Conservation (phyloP, 805 yeast genomes). For the Ogataea chonburiensis region DNA sequence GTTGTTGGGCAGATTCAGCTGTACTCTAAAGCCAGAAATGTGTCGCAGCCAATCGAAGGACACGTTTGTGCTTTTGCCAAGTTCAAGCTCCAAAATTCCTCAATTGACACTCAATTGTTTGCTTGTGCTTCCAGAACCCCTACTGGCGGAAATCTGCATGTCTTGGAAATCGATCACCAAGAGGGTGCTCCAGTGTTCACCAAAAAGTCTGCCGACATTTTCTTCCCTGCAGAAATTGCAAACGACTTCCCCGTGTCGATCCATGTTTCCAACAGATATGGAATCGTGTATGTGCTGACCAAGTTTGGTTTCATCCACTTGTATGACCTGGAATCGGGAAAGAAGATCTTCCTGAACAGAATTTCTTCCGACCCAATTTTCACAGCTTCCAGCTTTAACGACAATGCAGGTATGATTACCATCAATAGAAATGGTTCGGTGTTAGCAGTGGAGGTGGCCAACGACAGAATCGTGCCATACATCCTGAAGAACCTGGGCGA, state of each 20-base stretch:
- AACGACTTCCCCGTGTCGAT: constrained; percentile 96
- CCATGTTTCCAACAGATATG: constrained; percentile 81
- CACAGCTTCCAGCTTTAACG: constrained; percentile 74
- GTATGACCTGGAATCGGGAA: constrained; percentile 90
- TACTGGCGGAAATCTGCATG: constrained; percentile 81
- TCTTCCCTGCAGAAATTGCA: constrained; percentile 94
- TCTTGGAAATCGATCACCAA: constrained; percentile 94
- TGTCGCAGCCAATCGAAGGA: constrained; percentile 96
- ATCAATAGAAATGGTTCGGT: constrained; percentile 96
- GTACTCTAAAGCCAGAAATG: constrained; percentile 81
- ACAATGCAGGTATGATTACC: constrained; percentile 81
- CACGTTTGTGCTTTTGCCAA: constrained; percentile 91
- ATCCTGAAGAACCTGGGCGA: constrained; percentile 83
- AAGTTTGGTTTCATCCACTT: constrained; percentile 96
- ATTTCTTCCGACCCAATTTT: constrained; percentile 95
- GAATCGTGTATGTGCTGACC: constrained; percentile 84
- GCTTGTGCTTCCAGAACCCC: constrained; percentile 89
- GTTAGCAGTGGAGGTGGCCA: constrained; percentile 84
- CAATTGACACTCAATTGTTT: constrained; percentile 79
- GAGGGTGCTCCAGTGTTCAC: constrained; percentile 78
- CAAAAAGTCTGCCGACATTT: constrained; percentile 88
- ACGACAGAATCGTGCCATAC: constrained; percentile 83
- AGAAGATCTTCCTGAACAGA: constrained; percentile 91
- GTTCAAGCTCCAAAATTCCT: constrained; percentile 69
- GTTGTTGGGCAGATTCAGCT: constrained; percentile 96